Evolutionary conservation across 306 rosid genomes (phyloP).

Genomic region (Acmispon strigosus): DNA sequence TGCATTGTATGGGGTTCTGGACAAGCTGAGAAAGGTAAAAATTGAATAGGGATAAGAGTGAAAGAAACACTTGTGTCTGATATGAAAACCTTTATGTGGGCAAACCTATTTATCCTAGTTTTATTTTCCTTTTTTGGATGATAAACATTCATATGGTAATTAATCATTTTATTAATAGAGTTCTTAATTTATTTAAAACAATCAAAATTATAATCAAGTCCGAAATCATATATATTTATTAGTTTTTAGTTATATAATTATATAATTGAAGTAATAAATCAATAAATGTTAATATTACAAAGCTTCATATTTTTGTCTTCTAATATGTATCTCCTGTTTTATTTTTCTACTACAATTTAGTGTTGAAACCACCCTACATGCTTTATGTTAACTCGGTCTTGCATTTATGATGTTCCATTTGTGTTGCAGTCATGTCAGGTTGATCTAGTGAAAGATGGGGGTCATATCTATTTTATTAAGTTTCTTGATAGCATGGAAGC

Average conservation of each 20-base stretch:
- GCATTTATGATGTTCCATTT: constrained; percentile 20
- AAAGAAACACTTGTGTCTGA: neutral
- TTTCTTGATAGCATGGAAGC: constrained; percentile 96
- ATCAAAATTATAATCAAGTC: neutral
- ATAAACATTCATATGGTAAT: neutral
- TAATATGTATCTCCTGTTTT: neutral
- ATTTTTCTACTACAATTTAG: neutral
- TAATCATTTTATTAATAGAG: neutral
- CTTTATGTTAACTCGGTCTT: neutral
- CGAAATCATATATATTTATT: neutral
- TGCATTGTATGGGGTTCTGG: neutral
- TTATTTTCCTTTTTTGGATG: neutral
- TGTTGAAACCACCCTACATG: neutral
- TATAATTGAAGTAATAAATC: neutral
- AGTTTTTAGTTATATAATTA: neutral
- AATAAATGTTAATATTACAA: neutral
- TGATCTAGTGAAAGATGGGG: constrained; percentile 95
- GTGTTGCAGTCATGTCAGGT: constrained; percentile 89
- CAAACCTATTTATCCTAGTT: neutral
- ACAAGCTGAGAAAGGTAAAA: neutral
- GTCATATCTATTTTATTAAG: constrained; percentile 87
- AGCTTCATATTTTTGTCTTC: neutral
- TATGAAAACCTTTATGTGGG: neutral
- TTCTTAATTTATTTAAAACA: neutral
- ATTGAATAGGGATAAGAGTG: neutral